Base-by-base conservation (phyloP, 441 rosid genomes). In the Populus hybrid region DNA sequence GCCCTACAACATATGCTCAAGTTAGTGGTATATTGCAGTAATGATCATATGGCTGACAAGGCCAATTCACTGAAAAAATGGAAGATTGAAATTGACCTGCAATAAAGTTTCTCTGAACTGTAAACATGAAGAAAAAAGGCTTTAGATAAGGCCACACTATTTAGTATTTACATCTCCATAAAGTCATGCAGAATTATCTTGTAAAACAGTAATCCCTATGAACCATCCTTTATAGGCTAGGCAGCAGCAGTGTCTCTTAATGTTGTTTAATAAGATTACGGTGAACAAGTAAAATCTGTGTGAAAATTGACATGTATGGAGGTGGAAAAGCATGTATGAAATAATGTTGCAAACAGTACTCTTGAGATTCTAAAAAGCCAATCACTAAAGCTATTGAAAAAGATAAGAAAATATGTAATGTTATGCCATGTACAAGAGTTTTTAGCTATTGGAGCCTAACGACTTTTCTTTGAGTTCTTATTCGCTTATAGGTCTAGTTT, bases 1-100 rank as follows among this genome's bases (percentile, higher is more conserved):
- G 86, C 72, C 75, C 78, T 50, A 81, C 61, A 56, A 69, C 74
- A 68, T 72, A 68, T 45, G 74, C 64, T 12, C 18, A 18, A 24
- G 63, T 7, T 38, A 61, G 76, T 74, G 73, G 74, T 75, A n/a
- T 69, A 69, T 82, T 36, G 70, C 42, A 65, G 45, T 29, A n/a
- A 69, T 31, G 40, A 69, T 73, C 24, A 72, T 36, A 31, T 74
- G 6, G 6, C 45, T 81, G 71, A 63, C 26, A 70, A 73, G 73
- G 31, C 23, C 40, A 71, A 31, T 50, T 76, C 21, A 72, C 20
- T 72, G 23, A 21, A 42, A 80, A 75, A 40, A 45, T 31, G 72
- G 80, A 64, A 26, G 61, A 36, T 77, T 73, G 40, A 59, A 56
- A 31, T 67, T 35, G 77, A 71, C 73, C 33, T 12, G 35, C 18